Evolutionary conservation across 148 eudicot genomes (phyloP), one percentile per base, ranked within the genome.

Genomic region (Agrostemma githago): DNA sequence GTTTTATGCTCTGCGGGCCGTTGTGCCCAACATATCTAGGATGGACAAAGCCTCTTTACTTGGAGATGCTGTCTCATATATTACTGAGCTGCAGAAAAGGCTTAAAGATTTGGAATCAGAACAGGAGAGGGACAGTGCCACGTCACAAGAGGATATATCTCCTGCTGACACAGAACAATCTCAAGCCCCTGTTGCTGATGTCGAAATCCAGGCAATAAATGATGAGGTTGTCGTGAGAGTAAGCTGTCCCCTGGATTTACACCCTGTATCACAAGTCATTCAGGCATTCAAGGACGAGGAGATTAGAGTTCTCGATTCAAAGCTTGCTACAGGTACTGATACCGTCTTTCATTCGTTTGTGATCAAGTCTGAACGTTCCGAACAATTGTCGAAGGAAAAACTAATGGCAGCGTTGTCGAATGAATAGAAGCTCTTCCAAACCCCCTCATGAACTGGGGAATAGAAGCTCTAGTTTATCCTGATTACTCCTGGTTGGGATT

Each of bases 41-140:
- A 94, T 90, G 97, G 98, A 94, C 73, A 94, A 94, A 76, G 98
- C 98, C 12, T 94, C 98, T 10, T 81, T 94, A 17, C 82, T 94
- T 37, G 98, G 92, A 6, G 98, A 94, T 74, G 97, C 98, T 5
- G 89, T 94, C 62, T 86, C 96, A 10, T 90, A 91, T 79, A 91
- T 94, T 62, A 89, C 91, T 1, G 93, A 91, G 74, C 81, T 94
- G 58, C 93, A 94, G 72, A 88, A 79, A 77, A 91, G 86, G 83
- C 81, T 96, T 14, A 86, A 79, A 83, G 93, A 86, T 72, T 75
- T 96, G 86, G 99, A 95, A 78, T 53, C 85, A 0, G 87, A 82
- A 74, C 84, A 59, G 63, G 96, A 82, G 78, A 91, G 71, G 46
- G 58, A 65, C 5, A 83, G 80, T 38, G 67, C 78, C 72, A 70